These are phyloP conservation scores for Diaporthe citri DNA, from an alignment of 2,329 filamentous ascomycete species.

Conservation along the genomic window DNA sequence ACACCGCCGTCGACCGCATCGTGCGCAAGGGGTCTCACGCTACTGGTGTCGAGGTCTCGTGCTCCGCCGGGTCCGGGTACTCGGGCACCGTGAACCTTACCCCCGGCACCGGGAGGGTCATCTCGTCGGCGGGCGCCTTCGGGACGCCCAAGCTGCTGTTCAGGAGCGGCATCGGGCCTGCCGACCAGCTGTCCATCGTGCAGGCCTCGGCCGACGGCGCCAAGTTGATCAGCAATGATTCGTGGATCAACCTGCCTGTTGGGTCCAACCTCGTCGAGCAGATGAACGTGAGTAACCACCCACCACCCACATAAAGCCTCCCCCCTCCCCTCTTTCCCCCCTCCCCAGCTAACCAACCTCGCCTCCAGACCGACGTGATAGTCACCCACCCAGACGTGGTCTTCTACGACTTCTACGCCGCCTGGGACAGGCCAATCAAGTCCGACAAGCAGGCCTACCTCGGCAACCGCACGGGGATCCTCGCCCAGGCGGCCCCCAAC, in stretches of 20 bases:
- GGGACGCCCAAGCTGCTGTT: slow-evolving; percentile 77
- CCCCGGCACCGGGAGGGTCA: slow-evolving; percentile 70
- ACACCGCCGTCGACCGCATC: slow-evolving; percentile 75
- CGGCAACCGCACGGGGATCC: slow-evolving; percentile 66
- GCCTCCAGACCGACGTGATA: slow-evolving; percentile 56
- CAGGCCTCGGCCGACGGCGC: slow-evolving; percentile 62
- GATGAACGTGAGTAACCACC: slow-evolving; percentile 45
- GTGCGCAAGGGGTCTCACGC: slow-evolving; percentile 71
- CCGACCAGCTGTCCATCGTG: slow-evolving; percentile 68
- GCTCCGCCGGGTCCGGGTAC: slow-evolving; percentile 64
- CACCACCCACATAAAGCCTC: no score
- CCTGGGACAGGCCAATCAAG: slow-evolving; percentile 63
- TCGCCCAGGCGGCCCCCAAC: slow-evolving; percentile 76
- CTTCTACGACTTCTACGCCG: slow-evolving; percentile 76
- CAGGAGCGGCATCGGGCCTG: slow-evolving; percentile 75
- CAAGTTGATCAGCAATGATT: slow-evolving; percentile 61
- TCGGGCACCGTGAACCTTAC: slow-evolving; percentile 72
- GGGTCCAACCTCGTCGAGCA: slow-evolving; percentile 71
- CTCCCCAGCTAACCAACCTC: not conserved
- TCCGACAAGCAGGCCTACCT: slow-evolving; percentile 60
- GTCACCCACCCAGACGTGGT: slow-evolving; percentile 58
- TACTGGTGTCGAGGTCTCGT: slow-evolving; percentile 76
- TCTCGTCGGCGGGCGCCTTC: slow-evolving; percentile 77
- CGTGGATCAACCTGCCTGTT: slow-evolving; percentile 69
- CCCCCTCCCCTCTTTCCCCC: accelerated